Base-by-base conservation (phyloP, 2,329 filamentous ascomycete genomes). In the Phialophora macrospora region DNA sequence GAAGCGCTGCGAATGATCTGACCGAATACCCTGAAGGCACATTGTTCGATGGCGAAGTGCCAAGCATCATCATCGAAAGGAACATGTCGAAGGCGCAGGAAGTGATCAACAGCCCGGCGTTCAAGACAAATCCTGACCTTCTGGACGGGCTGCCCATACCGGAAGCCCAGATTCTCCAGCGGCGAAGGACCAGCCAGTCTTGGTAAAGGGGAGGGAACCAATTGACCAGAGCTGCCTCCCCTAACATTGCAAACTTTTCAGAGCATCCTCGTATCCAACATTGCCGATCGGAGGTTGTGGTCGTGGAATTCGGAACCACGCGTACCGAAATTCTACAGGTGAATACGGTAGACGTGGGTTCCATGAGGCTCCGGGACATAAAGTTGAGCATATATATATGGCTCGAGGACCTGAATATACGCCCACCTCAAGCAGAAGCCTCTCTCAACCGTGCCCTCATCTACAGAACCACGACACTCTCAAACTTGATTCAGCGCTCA, bases 1-100 rank as follows among this genome's bases (percentile, higher is more conserved):
- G 38, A 38, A 65, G 61, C 55, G 52, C 56, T 46, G 49, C 60
- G 20, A 56, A 60, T 24, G 46, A 60, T 28, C 59, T 61, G 32
- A 46, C 58, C 12, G 61, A 44, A 14, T 28, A 55, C n/a, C 62
- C 59, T 46, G 63, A 64, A 48, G 51, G 48, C 26, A 30, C 62
- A n/a, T 48, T 67, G 0, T 57, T 56, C 28, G 28, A 64, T 58
- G 63, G 63, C 58, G 22, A 69, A 60, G 17, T 69, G 52, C 55
- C 69, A 32, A 72, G 73, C 1, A 71, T 67, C 41, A 70, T 76
- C 28, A 73, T 75, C 46, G 75, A 76, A 56, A 63, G 72, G 28
- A 75, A 75, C 51, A 72, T 76, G 63, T 64, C 68, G n/a, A 72
- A 67, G 38, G 67, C 72, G 9, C 73, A 72, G 56, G 67, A 67